phyloP scores from a whole-genome alignment of 2,329 filamentous ascomycete genomes.

The Exophiala sp. region DNA sequence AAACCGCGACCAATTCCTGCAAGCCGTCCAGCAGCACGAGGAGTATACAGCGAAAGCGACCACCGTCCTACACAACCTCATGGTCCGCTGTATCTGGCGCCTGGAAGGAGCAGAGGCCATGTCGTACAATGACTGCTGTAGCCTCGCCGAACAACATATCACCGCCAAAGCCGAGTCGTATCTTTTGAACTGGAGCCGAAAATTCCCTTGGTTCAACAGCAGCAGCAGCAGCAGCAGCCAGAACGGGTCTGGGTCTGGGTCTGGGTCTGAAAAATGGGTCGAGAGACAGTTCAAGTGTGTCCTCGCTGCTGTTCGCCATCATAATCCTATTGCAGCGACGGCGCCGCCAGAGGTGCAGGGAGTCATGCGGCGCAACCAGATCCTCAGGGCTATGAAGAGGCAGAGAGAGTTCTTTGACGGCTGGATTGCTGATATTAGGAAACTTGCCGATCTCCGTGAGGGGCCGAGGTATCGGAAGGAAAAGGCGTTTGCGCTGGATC shows the following conservation, averaged over 20 bases:
- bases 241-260: background rate
- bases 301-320: background rate
- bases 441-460: background rate
- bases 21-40: background rate
- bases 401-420: conserved; percentile 4
- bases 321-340: background rate
- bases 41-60: background rate
- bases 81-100: background rate
- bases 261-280: background rate
- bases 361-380: background rate
- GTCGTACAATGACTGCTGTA: background rate
- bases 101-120: background rate
- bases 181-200: background rate
- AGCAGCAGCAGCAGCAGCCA: too few species aligned
- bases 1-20: background rate
- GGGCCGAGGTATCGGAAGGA: background rate
- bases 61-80: background rate
- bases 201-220: background rate
- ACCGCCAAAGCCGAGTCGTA: background rate
- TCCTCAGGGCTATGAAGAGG: conserved; percentile 4
- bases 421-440: background rate
- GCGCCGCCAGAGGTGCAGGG: background rate
- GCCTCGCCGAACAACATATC: background rate
- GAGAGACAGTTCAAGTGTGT: conserved; percentile 3
- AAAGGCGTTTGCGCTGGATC: background rate